Evolutionary conservation across 2,329 filamentous ascomycete genomes (phyloP).

Genomic region (Colletotrichum filicis): DNA sequence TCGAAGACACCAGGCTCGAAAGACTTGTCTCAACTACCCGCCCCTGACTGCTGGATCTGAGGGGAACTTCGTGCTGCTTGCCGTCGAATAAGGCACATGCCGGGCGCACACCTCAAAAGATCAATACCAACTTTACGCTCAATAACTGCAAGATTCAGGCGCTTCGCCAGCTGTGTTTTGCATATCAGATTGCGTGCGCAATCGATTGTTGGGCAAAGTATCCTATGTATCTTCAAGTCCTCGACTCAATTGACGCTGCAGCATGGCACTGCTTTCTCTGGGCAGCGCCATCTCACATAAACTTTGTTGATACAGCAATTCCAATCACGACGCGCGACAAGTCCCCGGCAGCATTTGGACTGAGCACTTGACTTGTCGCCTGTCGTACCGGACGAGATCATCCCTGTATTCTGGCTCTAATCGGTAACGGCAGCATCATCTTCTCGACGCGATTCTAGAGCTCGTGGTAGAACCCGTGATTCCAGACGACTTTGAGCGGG

Average conservation of each 20-base stretch:
- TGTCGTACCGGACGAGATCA: not conserved
- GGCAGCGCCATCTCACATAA: not conserved
- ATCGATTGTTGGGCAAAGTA: not conserved
- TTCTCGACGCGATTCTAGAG: not conserved
- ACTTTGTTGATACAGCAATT: not conserved
- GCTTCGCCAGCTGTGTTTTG: not conserved
- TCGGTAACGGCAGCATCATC: not conserved
- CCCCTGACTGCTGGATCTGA: conserved; percentile 13
- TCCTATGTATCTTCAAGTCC: not conserved
- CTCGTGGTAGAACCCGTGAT: not conserved
- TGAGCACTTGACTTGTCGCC: not conserved
- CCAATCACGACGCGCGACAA: not conserved
- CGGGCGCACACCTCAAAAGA: not conserved
- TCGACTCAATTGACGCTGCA: not conserved
- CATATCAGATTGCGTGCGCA: no score
- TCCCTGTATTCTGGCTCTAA: not conserved
- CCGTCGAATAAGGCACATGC: not conserved
- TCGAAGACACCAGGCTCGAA: conserved; percentile 30
- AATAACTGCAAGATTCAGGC: not conserved
- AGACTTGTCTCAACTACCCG: conserved; percentile 18
- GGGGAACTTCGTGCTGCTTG: not conserved
- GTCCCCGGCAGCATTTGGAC: not conserved
- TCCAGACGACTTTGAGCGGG: not conserved
- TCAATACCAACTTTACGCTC: not conserved
- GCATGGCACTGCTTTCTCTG: not conserved